A percentile compares a stretch with the other conserved stretches of the same genome.
Conservation (phyloP, 768 basidiomycete species). For the Lactarius sp. region DNA sequence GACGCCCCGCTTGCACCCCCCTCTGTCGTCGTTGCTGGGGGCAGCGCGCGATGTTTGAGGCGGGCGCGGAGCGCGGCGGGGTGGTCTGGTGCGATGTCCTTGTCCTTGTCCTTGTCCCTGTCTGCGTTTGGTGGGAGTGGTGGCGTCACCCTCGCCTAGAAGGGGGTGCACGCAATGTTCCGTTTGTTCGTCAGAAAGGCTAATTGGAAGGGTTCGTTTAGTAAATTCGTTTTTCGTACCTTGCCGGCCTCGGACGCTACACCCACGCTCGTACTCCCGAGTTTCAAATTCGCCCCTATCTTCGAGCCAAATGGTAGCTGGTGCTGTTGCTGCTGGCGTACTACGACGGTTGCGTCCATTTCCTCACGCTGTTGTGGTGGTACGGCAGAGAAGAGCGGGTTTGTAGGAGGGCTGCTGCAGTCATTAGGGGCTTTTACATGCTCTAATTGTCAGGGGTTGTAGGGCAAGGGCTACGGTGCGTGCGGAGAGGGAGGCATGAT, state of each 20-base stretch:
- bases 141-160: background rate
- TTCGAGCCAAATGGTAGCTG: background rate
- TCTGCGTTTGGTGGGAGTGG: background rate
- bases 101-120: too few relatives aligned
- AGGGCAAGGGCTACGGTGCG: constrained; percentile 14
- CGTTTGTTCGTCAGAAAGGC: too few relatives aligned
- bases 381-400: background rate
- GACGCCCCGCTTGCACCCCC: background rate
- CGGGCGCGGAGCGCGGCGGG: background rate
- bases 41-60: constrained; percentile 9
- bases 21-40: background rate
- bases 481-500: background rate
- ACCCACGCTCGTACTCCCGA: background rate
- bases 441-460: background rate
- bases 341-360: background rate
- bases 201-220: background rate
- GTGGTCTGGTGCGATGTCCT: too few relatives aligned
- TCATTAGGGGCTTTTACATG: background rate
- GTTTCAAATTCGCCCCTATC: background rate
- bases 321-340: background rate
- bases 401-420: background rate
- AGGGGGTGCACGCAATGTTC: too few relatives aligned
- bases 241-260: background rate
- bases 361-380: background rate
- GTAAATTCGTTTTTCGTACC: background rate